Evolutionary conservation across 768 basidiomycete species (phyloP).

Genomic region (Macrocybe gigantea): DNA sequence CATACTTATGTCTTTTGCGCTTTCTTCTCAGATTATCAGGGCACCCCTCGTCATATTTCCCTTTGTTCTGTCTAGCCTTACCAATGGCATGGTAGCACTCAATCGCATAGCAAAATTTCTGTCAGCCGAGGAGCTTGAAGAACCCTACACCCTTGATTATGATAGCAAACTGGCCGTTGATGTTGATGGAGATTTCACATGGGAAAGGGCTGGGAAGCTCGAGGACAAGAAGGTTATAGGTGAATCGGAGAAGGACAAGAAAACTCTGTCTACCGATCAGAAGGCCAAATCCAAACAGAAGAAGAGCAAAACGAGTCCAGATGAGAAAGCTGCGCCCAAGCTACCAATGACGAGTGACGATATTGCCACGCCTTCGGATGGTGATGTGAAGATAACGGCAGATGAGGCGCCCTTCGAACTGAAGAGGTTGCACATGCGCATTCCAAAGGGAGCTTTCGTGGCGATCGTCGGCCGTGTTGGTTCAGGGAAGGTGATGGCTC

Average conservation of each 20-base stretch:
- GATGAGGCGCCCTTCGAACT: conserved; percentile 49
- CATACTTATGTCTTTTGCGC: background rate
- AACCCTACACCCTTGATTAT: conserved; percentile 38
- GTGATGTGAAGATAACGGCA: conserved; percentile 3
- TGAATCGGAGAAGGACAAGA: conserved; percentile 11
- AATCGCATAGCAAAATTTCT: conserved; percentile 42
- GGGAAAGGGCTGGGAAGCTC: conserved; percentile 33
- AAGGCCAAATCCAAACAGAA: conserved; percentile 9
- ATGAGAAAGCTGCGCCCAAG: background rate
- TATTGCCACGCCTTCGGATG: conserved; percentile 5
- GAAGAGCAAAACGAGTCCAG: background rate
- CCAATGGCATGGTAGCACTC: conserved; percentile 47
- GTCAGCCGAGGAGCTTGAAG: conserved; percentile 47
- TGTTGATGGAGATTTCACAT: conserved; percentile 45
- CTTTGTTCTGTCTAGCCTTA: conserved; percentile 39
- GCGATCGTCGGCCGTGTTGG: conserved; percentile 75
- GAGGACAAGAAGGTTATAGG: conserved; percentile 6
- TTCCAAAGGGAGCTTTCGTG: conserved; percentile 55
- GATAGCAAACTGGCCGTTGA: conserved; percentile 32
- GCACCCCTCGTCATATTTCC: conserved; percentile 53
- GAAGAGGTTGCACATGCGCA: conserved; percentile 35
- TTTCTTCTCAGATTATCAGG: conserved; percentile 42
- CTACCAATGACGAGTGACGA: conserved; percentile 2
- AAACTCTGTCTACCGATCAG: too few species aligned
- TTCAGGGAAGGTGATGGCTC: conserved; percentile 52